Evolutionary conservation across 129 eudicot genomes (phyloP).

Genomic region (Lonicera japonica): DNA sequence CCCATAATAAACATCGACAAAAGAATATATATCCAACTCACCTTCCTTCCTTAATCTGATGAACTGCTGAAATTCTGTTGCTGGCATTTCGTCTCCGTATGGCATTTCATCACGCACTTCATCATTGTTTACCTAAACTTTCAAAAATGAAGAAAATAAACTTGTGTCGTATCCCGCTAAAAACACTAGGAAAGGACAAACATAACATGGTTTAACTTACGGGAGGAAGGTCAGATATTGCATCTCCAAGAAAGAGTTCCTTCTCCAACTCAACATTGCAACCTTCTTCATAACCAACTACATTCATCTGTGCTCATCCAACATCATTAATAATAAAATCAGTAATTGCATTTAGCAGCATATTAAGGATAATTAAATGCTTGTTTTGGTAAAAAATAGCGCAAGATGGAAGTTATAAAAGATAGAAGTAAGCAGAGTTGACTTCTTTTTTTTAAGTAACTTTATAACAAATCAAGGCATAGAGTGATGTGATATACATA

Average conservation of each 20-base stretch:
- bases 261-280: slow-evolving; percentile 25
- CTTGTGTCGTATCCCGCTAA: not conserved
- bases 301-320: slow-evolving; percentile 32
- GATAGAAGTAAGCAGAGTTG: too few relatives aligned
- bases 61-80: slow-evolving; percentile 54
- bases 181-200: not conserved
- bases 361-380: not conserved
- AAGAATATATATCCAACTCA: slow-evolving; percentile 10
- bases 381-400: not conserved
- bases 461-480: too few relatives aligned
- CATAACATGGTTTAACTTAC: slow-evolving; percentile 23
- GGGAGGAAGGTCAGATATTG: slow-evolving; percentile 73
- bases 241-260: slow-evolving; percentile 49
- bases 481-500: too few relatives aligned
- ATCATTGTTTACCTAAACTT: slow-evolving; percentile 49
- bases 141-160: not conserved
- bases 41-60: slow-evolving; percentile 55
- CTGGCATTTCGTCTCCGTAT: slow-evolving; percentile 26
- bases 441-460: too few relatives aligned
- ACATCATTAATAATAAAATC: not conserved
- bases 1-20: too few relatives aligned
- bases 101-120: slow-evolving; percentile 58
- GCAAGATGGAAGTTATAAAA: too few relatives aligned
- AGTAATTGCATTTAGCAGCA: not conserved
- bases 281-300: slow-evolving; percentile 51